Percentiles rank a stretch among this genome's conserved stretches.
Evolutionary conservation across 306 rosid genomes (phyloP).

Genomic region (Castanospermum australe): DNA sequence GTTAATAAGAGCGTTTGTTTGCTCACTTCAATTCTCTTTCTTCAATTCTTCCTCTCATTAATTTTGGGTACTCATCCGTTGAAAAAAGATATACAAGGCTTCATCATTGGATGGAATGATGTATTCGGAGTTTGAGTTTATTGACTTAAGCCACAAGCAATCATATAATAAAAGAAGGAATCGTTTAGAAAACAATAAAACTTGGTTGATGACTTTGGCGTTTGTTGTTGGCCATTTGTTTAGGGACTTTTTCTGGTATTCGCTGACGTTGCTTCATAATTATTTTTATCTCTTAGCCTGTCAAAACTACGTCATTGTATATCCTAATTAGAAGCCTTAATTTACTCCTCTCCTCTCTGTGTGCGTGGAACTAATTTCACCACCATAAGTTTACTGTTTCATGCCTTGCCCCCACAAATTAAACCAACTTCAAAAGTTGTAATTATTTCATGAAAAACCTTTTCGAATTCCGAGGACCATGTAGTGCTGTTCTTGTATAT

Average conservation of each 20-base stretch:
- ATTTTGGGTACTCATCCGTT: slow-evolving; percentile 27
- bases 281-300: slow-evolving; percentile 3
- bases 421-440: not conserved
- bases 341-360: not conserved
- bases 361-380: not conserved
- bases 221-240: slow-evolving; percentile 27
- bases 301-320: slow-evolving; percentile 13
- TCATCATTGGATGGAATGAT: slow-evolving; percentile 37
- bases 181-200: slow-evolving; percentile 16
- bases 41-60: not conserved
- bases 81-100: slow-evolving; percentile 35
- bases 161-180: slow-evolving; percentile 19
- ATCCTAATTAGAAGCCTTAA: not conserved
- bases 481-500: not conserved
- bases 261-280: slow-evolving; percentile 19
- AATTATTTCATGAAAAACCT: not conserved
- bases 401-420: not conserved
- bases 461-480: not conserved
- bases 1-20: not conserved
- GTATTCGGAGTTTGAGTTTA: slow-evolving; percentile 19
- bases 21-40: slow-evolving; percentile 16
- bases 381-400: not conserved
- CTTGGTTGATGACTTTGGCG: slow-evolving; percentile 34
- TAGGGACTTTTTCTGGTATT: slow-evolving; percentile 20
- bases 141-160: slow-evolving; percentile 46